Evolutionary conservation across 176 grass and related monocot genomes (phyloP).

Genomic region (Oryza meyeriana): DNA sequence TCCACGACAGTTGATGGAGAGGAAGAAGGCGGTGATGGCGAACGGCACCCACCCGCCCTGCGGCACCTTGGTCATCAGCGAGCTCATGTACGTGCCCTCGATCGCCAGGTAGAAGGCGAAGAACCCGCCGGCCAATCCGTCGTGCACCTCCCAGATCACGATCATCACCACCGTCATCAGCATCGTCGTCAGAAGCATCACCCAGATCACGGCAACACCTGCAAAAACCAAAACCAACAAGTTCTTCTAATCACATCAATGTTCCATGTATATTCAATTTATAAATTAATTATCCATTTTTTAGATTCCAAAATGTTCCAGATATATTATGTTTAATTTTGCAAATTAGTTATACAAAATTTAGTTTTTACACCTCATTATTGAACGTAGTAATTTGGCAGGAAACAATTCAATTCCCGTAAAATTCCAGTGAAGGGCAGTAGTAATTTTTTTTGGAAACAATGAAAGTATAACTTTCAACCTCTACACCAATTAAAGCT

Average conservation of each 20-base stretch:
- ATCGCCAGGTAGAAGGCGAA: conserved; percentile 15
- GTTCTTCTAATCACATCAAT: not conserved
- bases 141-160: conserved; percentile 39
- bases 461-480: no score
- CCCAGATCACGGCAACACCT: conserved; percentile 58
- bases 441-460: no score
- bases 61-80: conserved; percentile 47
- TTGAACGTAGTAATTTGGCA: no score
- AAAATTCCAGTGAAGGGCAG: no score
- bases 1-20: conserved; percentile 52
- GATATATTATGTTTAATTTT: no score
- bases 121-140: not conserved
- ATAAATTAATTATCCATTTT: not conserved
- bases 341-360: not conserved
- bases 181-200: conserved; percentile 56
- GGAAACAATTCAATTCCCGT: no score
- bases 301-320: no score
- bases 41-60: conserved; percentile 69
- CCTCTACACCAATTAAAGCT: no score
- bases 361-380: not conserved
- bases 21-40: conserved; percentile 46
- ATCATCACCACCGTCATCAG: conserved; percentile 54
- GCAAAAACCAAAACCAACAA: not conserved
- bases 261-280: not conserved
- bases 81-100: conserved; percentile 49